Evolutionary conservation across 768 basidiomycete species (phyloP).

Genomic region (Plicaturopsis crispa): DNA sequence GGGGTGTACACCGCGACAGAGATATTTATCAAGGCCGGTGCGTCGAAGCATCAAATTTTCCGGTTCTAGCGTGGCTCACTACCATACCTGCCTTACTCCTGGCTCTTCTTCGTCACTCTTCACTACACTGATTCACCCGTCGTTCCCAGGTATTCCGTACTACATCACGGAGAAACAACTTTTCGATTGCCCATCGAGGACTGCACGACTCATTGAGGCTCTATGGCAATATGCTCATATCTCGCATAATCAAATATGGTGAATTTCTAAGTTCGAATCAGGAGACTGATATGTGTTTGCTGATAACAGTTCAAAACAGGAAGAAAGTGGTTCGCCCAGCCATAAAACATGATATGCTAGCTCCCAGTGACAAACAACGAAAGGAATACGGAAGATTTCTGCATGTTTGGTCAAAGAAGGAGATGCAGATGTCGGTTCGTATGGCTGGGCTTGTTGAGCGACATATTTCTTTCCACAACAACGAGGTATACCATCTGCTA

Average conservation of each 20-base stretch:
- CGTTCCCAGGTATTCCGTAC: constrained; percentile 10
- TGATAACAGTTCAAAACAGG: too few species aligned
- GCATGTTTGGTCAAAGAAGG: constrained; percentile 14
- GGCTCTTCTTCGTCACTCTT: background rate
- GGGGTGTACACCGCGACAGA: constrained; percentile 16
- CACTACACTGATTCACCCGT: background rate
- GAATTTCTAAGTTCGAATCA: too few species aligned
- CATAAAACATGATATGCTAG: constrained; percentile 6
- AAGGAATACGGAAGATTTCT: constrained; percentile 13
- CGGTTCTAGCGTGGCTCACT: too few species aligned
- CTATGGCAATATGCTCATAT: constrained; percentile 9
- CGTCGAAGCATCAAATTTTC: too few species aligned
- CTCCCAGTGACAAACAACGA: constrained; percentile 7
- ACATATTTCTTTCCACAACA: too few species aligned
- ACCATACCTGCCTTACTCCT: too few species aligned
- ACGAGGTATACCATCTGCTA: too few species aligned
- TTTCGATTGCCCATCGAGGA: constrained; percentile 13
- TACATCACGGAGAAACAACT: constrained; percentile 13
- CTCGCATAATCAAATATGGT: constrained; percentile 9
- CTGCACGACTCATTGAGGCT: constrained; percentile 13
- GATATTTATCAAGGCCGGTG: constrained; percentile 14
- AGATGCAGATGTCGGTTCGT: background rate
- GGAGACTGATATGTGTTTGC: too few species aligned
- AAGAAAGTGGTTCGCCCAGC: too few species aligned
- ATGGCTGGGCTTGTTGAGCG: constrained; percentile 9